A percentile compares a stretch with the other conserved stretches of the same genome.
Evolutionary conservation across 495 filamentous ascomycete species (phyloP).

Genomic region (Xanthoparmelia taractica): DNA sequence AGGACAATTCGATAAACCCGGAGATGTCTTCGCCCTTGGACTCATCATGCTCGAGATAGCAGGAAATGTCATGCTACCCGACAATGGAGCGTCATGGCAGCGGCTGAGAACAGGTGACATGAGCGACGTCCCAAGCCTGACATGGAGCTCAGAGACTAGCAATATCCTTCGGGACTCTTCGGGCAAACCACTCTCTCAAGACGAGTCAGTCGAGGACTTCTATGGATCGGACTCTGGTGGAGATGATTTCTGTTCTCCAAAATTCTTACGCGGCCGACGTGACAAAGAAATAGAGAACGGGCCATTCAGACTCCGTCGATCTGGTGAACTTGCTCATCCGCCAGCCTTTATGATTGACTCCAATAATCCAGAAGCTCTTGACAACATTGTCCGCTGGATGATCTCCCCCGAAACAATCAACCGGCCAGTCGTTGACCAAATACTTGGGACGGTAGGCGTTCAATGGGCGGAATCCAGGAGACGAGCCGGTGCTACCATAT

Average conservation of each 20-base stretch:
- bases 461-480: slow-evolving; percentile 68
- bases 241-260: slow-evolving; percentile 33
- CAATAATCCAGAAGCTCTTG: slow-evolving; percentile 60
- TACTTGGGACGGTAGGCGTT: slow-evolving; percentile 60
- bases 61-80: slow-evolving; percentile 81
- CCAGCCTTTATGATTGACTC: slow-evolving; percentile 80
- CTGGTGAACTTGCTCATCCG: slow-evolving; percentile 64
- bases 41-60: slow-evolving; percentile 91
- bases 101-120: slow-evolving; percentile 79
- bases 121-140: slow-evolving; percentile 75
- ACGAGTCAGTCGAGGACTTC: slow-evolving; percentile 44
- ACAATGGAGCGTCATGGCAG: slow-evolving; percentile 85
- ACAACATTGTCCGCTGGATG: slow-evolving; percentile 84
- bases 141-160: slow-evolving; percentile 62
- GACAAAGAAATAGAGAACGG: slow-evolving; percentile 22
- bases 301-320: slow-evolving; percentile 33
- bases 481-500: slow-evolving; percentile 79
- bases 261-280: slow-evolving; percentile 21
- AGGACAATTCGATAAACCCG: slow-evolving; percentile 78
- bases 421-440: slow-evolving; percentile 65
- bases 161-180: slow-evolving; percentile 62
- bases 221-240: slow-evolving; percentile 44
- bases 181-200: slow-evolving; percentile 53
- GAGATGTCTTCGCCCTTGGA: slow-evolving; percentile 88
- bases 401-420: slow-evolving; percentile 63